Base-by-base conservation (phyloP, 495 filamentous ascomycete species). In the Thermochaetoides thermophila region DNA sequence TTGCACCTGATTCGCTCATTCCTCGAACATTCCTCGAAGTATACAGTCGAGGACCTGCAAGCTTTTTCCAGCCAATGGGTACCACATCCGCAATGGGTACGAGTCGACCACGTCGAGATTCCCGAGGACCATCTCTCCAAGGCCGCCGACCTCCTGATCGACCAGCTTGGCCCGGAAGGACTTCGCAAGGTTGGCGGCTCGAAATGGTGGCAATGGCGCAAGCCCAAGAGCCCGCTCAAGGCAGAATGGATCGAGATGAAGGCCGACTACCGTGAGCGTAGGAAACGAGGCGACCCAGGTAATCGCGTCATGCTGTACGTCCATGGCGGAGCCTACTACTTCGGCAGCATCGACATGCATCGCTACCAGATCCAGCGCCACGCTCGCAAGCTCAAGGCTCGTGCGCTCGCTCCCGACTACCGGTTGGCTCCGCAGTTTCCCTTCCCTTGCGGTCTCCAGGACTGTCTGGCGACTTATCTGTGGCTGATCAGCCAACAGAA, bases 191-290 rank as follows among this genome's bases (percentile, higher is more conserved):
- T 94, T 2, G 87, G 87, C 13, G 87, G 87, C 0, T 66, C 69
- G 53, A 71, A 71, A 25, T 96, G 87, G 87, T 96, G 87, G 87
- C 81, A 84, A 60, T 96, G 87, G 87, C 74, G 87, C 34, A 56
- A 57, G 33, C 60, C 58, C 7, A 58, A 68, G 11, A 64, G 59
- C 19, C 68, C 70, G 0, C 54, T 91, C 31, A 74, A 73, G 48
- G 84, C 80, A 2, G 89, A 96, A 50, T 95, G 84, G 87, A 78
- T 96, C 41, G 89, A 94, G 64, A 94, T 94, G 86, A 73, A 73
- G 35, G 66, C 69, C 34, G 81, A 95, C 44, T 79, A 85, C 44
- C 57, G 77, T 29, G 69, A 76, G 46, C 68, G 78, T 34, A 79
- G 77, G 54, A 66, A 65, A 47, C 53, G 54, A 0, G 57, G 52